A percentile compares a stretch with the other conserved stretches of the same genome.
Conservation (phyloP, 2,329 filamentous ascomycete genomes). For the Xylariales sp. region DNA sequence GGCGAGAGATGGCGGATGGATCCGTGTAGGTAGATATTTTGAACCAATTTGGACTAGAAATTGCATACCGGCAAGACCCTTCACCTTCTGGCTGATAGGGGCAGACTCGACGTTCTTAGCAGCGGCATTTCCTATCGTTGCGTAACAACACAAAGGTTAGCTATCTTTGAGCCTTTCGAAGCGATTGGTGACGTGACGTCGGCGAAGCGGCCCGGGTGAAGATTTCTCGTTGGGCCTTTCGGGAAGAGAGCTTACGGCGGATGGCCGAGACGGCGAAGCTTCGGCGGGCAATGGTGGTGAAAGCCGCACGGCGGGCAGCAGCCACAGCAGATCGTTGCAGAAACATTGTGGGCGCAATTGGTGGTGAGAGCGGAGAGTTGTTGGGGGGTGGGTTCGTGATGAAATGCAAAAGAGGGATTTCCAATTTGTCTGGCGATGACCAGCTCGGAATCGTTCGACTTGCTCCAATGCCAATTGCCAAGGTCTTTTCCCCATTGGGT, state of each 20-base stretch:
- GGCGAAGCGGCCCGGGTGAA: no score
- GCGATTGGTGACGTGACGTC: no score
- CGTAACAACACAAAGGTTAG: no score
- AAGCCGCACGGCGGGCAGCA: slow-evolving; percentile 56
- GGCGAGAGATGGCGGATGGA: slow-evolving; percentile 3
- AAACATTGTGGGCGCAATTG: slow-evolving; percentile 47
- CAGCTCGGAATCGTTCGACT: slow-evolving; percentile 11
- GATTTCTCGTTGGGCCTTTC: no score
- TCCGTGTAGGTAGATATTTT: no score
- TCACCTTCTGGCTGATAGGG: slow-evolving; percentile 33
- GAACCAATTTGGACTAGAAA: no score
- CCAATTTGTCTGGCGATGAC: slow-evolving; percentile 20
- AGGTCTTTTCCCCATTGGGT: slow-evolving; percentile 15
- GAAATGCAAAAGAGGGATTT: slow-evolving; percentile 38
- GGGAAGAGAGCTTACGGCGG: slow-evolving; percentile 51
- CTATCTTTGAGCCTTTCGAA: no score
- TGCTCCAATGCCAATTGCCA: slow-evolving; percentile 11
- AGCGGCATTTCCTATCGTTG: slow-evolving; percentile 8
- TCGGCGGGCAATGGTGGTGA: slow-evolving; percentile 49
- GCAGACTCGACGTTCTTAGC: slow-evolving; percentile 42
- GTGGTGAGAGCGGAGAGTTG: slow-evolving; percentile 13
- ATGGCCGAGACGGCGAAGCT: slow-evolving; percentile 56
- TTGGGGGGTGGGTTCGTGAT: slow-evolving; percentile 16
- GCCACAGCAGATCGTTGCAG: slow-evolving; percentile 59
- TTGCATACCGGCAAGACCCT: slow-evolving; percentile 41